phyloP scores from a whole-genome alignment of 495 filamentous ascomycete genomes.

The Penicillium bovifimosum region DNA sequence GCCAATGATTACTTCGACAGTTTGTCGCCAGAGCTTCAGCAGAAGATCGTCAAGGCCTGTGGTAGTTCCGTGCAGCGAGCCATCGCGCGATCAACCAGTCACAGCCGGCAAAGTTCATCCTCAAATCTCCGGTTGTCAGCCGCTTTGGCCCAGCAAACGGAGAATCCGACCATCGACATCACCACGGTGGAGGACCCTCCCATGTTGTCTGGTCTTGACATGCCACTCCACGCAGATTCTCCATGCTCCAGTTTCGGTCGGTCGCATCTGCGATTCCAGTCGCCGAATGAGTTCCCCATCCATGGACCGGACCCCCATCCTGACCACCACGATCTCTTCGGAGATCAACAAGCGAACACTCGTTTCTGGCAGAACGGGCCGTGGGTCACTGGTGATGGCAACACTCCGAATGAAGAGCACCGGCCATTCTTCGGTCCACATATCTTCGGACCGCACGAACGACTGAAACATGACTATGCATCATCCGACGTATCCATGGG shows the following conservation, averaged over 20 bases:
- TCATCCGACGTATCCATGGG: constrained; percentile 45
- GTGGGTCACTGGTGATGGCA: constrained; percentile 45
- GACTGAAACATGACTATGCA: constrained; percentile 47
- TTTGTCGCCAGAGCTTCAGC: constrained; percentile 36
- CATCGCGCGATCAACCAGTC: constrained; percentile 37
- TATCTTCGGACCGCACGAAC: constrained; percentile 36
- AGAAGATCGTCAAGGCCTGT: constrained; percentile 44
- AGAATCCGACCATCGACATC: constrained; percentile 46
- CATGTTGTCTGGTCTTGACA: constrained; percentile 33
- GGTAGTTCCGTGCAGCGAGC: constrained; percentile 45
- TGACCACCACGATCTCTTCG: constrained; percentile 46
- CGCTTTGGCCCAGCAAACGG: constrained; percentile 41
- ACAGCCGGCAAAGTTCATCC: constrained; percentile 40
- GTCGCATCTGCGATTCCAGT: constrained; percentile 44
- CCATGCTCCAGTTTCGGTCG: constrained; percentile 46
- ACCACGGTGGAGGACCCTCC: constrained; percentile 42
- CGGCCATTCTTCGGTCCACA: constrained; percentile 46
- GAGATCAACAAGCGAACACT: constrained; percentile 46
- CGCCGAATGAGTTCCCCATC: constrained; percentile 40
- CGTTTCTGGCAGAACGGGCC: constrained; percentile 47
- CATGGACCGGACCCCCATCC: constrained; percentile 39
- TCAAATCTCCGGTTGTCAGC: constrained; percentile 42
- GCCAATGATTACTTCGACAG: constrained; percentile 43
- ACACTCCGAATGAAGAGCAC: constrained; percentile 45
- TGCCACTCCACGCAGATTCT: constrained; percentile 43